Evolutionary conservation across 139 green algal species (phyloP).

Genomic region (Chlamydomonas urium): DNA sequence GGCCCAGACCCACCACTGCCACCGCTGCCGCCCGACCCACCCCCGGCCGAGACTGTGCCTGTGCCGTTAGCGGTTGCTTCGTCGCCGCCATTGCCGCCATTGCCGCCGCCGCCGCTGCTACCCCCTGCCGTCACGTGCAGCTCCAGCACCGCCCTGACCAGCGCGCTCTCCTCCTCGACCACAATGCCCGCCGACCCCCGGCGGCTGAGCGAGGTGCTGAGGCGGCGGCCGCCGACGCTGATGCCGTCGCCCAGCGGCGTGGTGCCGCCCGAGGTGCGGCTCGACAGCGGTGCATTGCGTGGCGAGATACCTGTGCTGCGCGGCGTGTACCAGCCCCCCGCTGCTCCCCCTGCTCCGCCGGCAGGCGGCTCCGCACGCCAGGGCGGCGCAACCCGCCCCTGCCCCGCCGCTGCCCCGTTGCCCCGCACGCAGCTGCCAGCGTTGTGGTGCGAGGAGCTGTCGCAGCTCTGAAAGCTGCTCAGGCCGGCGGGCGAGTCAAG

Average conservation of each 20-base stretch:
- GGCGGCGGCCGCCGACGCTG: too few relatives aligned
- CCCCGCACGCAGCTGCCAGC: too few relatives aligned
- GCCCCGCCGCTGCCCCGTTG: too few relatives aligned
- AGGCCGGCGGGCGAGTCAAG: too few relatives aligned
- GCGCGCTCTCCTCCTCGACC: background rate
- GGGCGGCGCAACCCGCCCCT: too few relatives aligned
- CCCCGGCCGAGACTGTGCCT: background rate
- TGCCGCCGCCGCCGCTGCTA: background rate
- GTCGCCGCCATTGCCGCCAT: background rate
- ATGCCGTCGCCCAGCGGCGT: background rate
- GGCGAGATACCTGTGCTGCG: background rate
- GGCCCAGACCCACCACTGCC: background rate
- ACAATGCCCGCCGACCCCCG: background rate
- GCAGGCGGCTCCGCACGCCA: too few relatives aligned
- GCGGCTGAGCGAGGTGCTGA: background rate
- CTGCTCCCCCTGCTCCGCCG: too few relatives aligned
- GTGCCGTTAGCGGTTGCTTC: background rate
- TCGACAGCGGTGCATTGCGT: too few relatives aligned
- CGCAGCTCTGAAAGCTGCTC: too few relatives aligned
- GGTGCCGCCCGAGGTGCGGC: background rate
- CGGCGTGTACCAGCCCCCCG: background rate
- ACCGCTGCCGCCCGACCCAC: background rate
- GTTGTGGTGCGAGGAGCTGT: too few relatives aligned
- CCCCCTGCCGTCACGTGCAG: conserved; percentile 15
- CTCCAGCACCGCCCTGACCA: conserved; percentile 16